Base-by-base conservation (phyloP, 305 asterid species). In the Fraxinus albicans region DNA sequence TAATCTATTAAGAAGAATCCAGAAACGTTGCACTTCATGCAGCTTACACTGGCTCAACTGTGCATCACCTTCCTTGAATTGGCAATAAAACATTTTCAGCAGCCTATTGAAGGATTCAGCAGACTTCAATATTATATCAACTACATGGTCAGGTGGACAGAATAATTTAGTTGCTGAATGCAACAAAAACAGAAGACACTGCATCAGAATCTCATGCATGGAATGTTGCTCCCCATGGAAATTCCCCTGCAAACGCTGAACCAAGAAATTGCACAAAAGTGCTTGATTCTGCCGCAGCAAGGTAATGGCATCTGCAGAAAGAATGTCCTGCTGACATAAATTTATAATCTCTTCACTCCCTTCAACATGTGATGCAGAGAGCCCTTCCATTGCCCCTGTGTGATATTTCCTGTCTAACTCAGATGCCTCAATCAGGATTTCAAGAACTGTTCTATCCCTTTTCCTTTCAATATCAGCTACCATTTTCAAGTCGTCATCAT, bases 381-480 rank as follows among this genome's bases (percentile, higher is more conserved):
- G 79, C 79, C 86, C 89, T 67, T 86, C 90, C 15, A 72, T 50
- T 77, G 87, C 84, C 84, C 78, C 85, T 81, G 86, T 85, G 73
- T 80, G 87, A 88, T 88, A 89, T 84, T 90, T 91, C 84, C 88
- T 92, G 78, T 97, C 97, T 79, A 94, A 91, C 79, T 89, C 91
- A 31, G 98, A 97, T 82, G 98, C 99, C 92, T 95, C 98, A 80
- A 97, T 94, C 82, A 97, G 89, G 83, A 95, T 91, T 84, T 94
- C 97, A 82, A 97, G 97, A 87, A 97, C 98, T 89, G 89, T 88
- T 90, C 92, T 92, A 86, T 97, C 99, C 89, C 99, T 91, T 88
- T 87, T 93, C 89, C 94, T 92, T 88, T 95, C 99, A 88, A 93
- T 90, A 88, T 92, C 93, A 77, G 92, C 95, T 77, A 94, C 86